Conservation (phyloP, 2,329 filamentous ascomycete species). For the Didymella keratinophila region DNA sequence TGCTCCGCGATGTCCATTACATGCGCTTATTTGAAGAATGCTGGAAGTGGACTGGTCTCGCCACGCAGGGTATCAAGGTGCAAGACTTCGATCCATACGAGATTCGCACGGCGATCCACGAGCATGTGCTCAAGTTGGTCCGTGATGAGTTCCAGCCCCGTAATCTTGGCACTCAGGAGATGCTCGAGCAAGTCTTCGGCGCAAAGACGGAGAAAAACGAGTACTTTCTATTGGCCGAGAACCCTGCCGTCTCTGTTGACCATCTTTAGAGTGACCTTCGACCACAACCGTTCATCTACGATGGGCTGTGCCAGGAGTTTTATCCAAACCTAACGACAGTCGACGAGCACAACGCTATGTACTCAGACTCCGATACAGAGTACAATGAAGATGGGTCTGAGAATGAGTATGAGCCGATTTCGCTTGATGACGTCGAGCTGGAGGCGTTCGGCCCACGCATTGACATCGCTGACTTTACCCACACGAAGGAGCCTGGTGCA, state of each 20-base stretch:
- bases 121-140: neutral
- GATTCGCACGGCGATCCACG: neutral
- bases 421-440: neutral
- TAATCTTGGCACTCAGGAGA: neutral
- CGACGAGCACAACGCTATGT: neutral
- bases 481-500: neutral
- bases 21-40: slow-evolving; percentile 3
- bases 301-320: neutral
- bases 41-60: slow-evolving; percentile 1
- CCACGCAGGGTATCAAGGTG: neutral
- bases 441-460: neutral
- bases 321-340: neutral
- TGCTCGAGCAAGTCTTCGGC: neutral
- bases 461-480: neutral
- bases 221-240: neutral
- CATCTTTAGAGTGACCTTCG: neutral
- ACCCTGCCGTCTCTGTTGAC: neutral
- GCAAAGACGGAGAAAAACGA: neutral
- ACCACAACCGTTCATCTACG: neutral
- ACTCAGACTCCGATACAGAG: neutral
- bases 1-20: neutral
- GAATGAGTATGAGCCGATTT: neutral
- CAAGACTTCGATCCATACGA: slow-evolving; percentile 1
- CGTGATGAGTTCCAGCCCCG: neutral
- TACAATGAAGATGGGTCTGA: too few relatives aligned